Evolutionary conservation across 176 grass and related monocot genomes (phyloP), one percentile per base, ranked within the genome.

Genomic region (Eragrostis curvula): DNA sequence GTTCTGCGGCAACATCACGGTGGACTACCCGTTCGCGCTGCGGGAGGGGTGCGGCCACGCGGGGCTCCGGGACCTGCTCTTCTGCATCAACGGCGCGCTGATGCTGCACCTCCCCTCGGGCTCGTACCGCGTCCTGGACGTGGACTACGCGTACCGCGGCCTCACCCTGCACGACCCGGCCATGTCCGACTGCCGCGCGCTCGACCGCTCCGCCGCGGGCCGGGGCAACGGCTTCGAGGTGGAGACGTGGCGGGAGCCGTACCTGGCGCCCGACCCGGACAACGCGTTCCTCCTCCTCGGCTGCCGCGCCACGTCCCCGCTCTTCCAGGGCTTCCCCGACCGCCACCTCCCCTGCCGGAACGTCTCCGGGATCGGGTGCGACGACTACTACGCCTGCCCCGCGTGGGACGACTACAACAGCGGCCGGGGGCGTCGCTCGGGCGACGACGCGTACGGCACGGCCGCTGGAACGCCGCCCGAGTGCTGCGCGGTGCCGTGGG

Each of bases 101-200:
- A 95, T 98, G 96, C 72, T 98, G 24, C 96, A 93, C 82, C 84
- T 95, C 66, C 88, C 96, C 28, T 98, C 96, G 32, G 96, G 96
- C 67, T 98, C 92, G 29, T 93, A 95, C 88, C 90, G 90, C 67
- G 92, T 98, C 82, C 86, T 98, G 40, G 92, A 98, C 81, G 79
- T 98, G 73, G 96, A 98, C 88, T 98, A 98, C 74, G 90, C 88
- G 8, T 98, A 91, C 86, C 82, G 77, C 9, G 90, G 88, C 70
- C 70, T 98, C 57, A 90, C 92, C 52, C 88, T 98, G 45, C 92
- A 98, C 69, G 96, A 98, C 72, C 90, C 88, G 23, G 86, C 81
- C 84, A 98, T 98, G 92, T 98, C 96, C 66, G 90, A 98, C 87
- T 98, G 96, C 87, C 94, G 94, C 84, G 83, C 92, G 84, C 87